A percentile compares a stretch with the other conserved stretches of the same genome.
phyloP scores from a whole-genome alignment of 2,329 filamentous ascomycete species.

The Xylariaceae sp. region DNA sequence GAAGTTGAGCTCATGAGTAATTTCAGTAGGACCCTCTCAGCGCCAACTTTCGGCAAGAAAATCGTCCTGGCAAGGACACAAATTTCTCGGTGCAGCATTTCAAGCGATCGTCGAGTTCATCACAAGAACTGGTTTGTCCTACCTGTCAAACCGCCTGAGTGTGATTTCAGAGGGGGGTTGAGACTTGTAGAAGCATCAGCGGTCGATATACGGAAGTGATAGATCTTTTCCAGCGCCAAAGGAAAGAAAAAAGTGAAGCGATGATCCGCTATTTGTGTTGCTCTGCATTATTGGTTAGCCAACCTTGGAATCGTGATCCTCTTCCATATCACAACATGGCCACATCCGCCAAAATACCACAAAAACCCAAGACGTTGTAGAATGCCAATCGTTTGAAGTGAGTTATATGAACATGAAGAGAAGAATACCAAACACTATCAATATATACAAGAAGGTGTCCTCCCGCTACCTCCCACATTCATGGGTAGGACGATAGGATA shows the following conservation, averaged over 20 bases:
- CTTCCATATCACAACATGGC: neutral
- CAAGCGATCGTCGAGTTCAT: too few species aligned
- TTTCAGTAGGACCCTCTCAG: too few species aligned
- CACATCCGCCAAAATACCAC: neutral
- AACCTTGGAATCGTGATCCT: neutral
- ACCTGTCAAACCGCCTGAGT: too few species aligned
- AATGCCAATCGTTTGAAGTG: neutral
- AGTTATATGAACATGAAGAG: neutral
- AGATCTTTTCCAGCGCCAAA: neutral
- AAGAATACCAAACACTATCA: slow-evolving; percentile 18
- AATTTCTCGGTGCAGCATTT: too few species aligned
- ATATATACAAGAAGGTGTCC: slow-evolving; percentile 26
- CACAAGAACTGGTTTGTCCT: too few species aligned
- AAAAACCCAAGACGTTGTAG: neutral
- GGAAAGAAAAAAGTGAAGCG: neutral
- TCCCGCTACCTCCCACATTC: slow-evolving; percentile 2
- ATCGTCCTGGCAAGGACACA: too few species aligned
- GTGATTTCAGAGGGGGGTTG: too few species aligned
- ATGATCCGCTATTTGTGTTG: neutral
- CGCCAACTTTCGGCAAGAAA: too few species aligned
- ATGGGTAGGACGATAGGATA: neutral
- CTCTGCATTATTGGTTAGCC: neutral
- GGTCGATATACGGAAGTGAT: too few species aligned
- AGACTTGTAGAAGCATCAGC: neutral
- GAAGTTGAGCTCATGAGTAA: too few species aligned